A percentile compares a stretch with the other conserved stretches of the same genome.
phyloP scores from a whole-genome alignment of 305 asterid species.

The Fraxinus albicans region DNA sequence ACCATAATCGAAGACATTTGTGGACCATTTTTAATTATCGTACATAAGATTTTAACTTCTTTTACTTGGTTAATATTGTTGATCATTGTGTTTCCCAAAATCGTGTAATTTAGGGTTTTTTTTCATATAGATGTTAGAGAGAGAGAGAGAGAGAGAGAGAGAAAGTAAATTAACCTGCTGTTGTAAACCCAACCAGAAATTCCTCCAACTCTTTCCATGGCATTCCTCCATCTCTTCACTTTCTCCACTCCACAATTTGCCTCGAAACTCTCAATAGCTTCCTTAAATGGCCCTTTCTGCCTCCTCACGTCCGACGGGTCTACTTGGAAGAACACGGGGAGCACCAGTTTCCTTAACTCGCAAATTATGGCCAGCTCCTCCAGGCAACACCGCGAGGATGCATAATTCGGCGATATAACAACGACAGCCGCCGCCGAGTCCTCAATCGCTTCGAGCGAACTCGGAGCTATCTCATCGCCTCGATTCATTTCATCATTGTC shows the following conservation, averaged over 20 bases:
- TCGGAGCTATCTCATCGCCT: slow-evolving; percentile 24
- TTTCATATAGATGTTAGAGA: background rate
- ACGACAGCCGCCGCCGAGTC: slow-evolving; percentile 39
- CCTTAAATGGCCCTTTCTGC: slow-evolving; percentile 26
- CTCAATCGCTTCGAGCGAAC: slow-evolving; percentile 25
- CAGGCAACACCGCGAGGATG: slow-evolving; percentile 33
- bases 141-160: background rate
- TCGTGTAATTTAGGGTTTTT: background rate
- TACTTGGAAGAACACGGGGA: slow-evolving; percentile 33
- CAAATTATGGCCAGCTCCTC: slow-evolving; percentile 30
- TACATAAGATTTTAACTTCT: background rate
- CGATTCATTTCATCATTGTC: slow-evolving; percentile 27
- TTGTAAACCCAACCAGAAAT: slow-evolving; percentile 28
- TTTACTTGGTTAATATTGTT: background rate
- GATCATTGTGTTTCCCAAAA: background rate
- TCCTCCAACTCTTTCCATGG: slow-evolving; percentile 31
- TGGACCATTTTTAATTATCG: background rate
- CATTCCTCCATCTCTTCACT: slow-evolving; percentile 30
- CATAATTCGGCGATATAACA: slow-evolving; percentile 31
- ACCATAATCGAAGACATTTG: background rate
- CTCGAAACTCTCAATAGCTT: slow-evolving; percentile 3
- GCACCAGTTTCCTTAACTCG: slow-evolving; percentile 18
- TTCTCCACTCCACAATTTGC: slow-evolving; percentile 1
- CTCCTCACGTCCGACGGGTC: slow-evolving; percentile 34
- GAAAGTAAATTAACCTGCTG: slow-evolving; percentile 1